phyloP scores from a whole-genome alignment of 2,329 filamentous ascomycete genomes.

The Fusarium albidum region DNA sequence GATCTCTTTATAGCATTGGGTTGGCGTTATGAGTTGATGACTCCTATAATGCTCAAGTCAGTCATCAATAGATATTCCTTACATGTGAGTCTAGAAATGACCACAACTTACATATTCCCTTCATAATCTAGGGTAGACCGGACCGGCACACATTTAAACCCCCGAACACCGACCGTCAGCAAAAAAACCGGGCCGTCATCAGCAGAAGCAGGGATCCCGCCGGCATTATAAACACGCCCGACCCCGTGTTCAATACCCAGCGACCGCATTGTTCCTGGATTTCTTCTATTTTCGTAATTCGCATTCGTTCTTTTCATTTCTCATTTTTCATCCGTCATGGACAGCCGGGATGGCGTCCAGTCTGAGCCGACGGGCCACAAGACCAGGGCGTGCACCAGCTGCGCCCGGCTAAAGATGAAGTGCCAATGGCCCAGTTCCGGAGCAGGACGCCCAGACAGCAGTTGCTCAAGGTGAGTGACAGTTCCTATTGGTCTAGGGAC shows the following conservation, averaged over 20 bases:
- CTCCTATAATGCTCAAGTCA: no score
- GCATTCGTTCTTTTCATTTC: background rate
- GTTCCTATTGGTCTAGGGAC: background rate
- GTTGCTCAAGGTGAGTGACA: constrained; percentile 40
- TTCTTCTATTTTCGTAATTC: background rate
- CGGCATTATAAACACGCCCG: constrained; percentile 23
- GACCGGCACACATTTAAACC: background rate
- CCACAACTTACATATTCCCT: no score
- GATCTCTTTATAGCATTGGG: no score
- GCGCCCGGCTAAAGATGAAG: constrained; percentile 48
- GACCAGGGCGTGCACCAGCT: constrained; percentile 45
- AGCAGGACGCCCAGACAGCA: constrained; percentile 23
- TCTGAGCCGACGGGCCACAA: constrained; percentile 23
- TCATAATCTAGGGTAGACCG: no score
- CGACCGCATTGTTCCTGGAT: constrained; percentile 12
- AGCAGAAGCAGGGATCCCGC: background rate
- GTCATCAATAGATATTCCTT: no score
- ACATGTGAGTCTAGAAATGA: no score
- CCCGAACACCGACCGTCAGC: background rate
- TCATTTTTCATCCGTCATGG: constrained; percentile 14
- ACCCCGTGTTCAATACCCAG: constrained; percentile 27
- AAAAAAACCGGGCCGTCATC: background rate
- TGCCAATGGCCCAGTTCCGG: constrained; percentile 44
- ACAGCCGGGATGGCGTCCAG: constrained; percentile 20
- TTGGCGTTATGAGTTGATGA: no score